Percentiles rank a stretch among this genome's conserved stretches.
phyloP scores from a whole-genome alignment of 2,329 filamentous ascomycete species.

The Penicillium sp. region DNA sequence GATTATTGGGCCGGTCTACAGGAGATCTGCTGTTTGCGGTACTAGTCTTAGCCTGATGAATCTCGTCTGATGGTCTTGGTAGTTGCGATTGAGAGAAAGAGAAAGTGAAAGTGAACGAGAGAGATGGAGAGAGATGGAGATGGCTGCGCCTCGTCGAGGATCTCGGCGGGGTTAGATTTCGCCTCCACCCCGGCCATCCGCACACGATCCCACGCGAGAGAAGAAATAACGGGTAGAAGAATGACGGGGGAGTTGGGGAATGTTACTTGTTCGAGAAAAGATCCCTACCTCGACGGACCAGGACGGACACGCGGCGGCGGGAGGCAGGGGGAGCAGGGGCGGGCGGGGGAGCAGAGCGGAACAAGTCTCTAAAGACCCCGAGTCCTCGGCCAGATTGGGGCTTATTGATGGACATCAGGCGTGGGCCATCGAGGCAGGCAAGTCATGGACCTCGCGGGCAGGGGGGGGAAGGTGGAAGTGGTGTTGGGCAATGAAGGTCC shows the following conservation, averaged over 20 bases:
- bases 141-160: slow-evolving; percentile 11
- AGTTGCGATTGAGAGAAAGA: slow-evolving; percentile 1
- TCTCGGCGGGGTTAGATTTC: slow-evolving; percentile 16
- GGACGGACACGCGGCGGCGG: slow-evolving; percentile 35
- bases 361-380: slow-evolving; percentile 38
- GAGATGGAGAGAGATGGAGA: too few relatives aligned
- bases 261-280: slow-evolving; percentile 38
- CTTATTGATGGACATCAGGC: slow-evolving; percentile 42
- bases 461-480: neutral
- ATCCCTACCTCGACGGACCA: slow-evolving; percentile 42
- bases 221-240: slow-evolving; percentile 4
- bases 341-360: slow-evolving; percentile 32
- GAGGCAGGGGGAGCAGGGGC: slow-evolving; percentile 32
- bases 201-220: neutral
- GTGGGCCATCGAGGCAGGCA: slow-evolving; percentile 33
- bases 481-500: slow-evolving; percentile 7
- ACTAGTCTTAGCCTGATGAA: slow-evolving; percentile 12
- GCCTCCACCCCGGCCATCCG: slow-evolving; percentile 6
- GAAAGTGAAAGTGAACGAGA: neutral
- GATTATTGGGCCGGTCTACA: slow-evolving; percentile 18
- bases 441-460: slow-evolving; percentile 22
- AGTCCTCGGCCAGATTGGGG: slow-evolving; percentile 36
- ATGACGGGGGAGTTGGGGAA: slow-evolving; percentile 11
- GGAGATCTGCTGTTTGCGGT: slow-evolving; percentile 23
- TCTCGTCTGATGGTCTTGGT: slow-evolving; percentile 11